Base-by-base conservation (phyloP, 371 early-diverging fungal genomes). In the Mucor velutinosus region DNA sequence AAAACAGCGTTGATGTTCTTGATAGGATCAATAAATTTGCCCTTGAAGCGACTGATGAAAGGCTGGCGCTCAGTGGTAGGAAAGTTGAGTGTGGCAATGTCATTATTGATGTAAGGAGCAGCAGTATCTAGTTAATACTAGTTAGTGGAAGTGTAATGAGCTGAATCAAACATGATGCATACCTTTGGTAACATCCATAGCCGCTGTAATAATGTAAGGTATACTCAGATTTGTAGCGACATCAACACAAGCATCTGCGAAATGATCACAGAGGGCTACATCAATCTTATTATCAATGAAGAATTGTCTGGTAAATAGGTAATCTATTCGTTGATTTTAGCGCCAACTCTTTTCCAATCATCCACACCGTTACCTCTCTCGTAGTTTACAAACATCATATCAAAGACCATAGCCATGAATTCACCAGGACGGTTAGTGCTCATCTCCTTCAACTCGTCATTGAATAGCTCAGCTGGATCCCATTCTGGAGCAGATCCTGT, bases 111-210 rank as follows among this genome's bases (percentile, higher is more conserved):
- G 73, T 33, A 41, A 72, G 62, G 11, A 53, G 47, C n/a, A 58
- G 35, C 11, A 73, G 61, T 35, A 64, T 69, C 10, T 58, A 35
- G 37, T 37, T 1, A 3, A 58, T 1, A 35, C 49, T 23, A 12
- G 64, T 47, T 11, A 65, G 25, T 23, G 55, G 6, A 72, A 70
- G 35, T 37, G 37, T 72, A 67, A 39, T 73, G 74, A 15, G 78
- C 78, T 65, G 78, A 78, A 3, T 77, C 78, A 55, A 78, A 65
- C 33, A 33, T 7, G 7, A 7, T 19, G 17, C 33, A 60, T 71
- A 67, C 72, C 67, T 55, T 19, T 32, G 2, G 59, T 47, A 0
- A 35, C 4, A 39, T 37, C 63, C 19, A 63, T 19, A 15, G 63
- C n/a, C 3, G 60, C 27, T 4, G 66, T 66, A 23, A 67, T 5